Evolutionary conservation across 139 green algal genomes (phyloP).

Genomic region (Chlorella sp.): DNA sequence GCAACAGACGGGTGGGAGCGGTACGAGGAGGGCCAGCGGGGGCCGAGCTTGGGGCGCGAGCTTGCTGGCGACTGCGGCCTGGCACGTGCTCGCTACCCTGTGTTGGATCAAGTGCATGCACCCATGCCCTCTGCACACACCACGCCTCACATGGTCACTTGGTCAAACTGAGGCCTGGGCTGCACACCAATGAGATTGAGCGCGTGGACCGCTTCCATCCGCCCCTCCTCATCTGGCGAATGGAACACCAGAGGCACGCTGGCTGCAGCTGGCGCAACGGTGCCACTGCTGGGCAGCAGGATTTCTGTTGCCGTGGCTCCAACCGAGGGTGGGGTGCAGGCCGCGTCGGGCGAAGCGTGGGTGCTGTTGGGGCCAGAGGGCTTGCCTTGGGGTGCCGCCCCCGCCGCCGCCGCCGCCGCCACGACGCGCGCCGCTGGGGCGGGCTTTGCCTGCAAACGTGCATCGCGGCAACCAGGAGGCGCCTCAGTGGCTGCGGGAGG

Average conservation of each 20-base stretch:
- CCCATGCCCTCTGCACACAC: neutral
- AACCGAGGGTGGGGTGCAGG: too few relatives aligned
- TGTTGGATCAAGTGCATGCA: neutral
- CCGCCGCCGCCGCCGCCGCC: neutral
- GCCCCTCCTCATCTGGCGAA: neutral
- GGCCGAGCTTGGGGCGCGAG: too few relatives aligned
- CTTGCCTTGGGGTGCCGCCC: neutral
- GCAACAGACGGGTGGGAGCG: neutral
- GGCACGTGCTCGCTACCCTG: too few relatives aligned
- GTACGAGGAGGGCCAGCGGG: too few relatives aligned
- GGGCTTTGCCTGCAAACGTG: too few relatives aligned
- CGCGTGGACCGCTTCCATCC: neutral
- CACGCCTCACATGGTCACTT: conserved; percentile 2
- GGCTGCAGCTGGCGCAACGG: neutral
- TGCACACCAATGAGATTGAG: neutral
- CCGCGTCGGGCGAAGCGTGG: neutral
- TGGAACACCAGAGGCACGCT: neutral
- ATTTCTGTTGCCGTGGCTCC: neutral
- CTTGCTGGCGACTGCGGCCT: too few relatives aligned
- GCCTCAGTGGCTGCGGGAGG: too few relatives aligned
- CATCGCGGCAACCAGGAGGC: too few relatives aligned
- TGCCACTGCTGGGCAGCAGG: neutral
- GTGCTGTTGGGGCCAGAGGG: neutral
- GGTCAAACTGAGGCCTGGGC: conserved; percentile 24
- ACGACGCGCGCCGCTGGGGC: too few relatives aligned